Evolutionary conservation across 1,139 yeast genomes (phyloP), one percentile per base, ranked within the genome.

Genomic region (Pichia sp.): DNA sequence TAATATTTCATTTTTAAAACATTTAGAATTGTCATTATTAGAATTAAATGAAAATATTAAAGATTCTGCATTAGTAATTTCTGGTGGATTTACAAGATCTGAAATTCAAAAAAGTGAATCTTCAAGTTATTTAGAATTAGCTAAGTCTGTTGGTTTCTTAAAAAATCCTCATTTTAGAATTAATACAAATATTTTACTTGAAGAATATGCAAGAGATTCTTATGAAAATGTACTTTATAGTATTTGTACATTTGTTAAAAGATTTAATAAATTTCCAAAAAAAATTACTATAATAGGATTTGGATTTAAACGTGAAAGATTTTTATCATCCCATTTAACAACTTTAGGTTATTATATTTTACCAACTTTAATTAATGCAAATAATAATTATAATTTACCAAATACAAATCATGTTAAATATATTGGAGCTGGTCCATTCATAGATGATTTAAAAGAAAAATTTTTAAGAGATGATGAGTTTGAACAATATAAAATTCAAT

Each of bases 171-270:
- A 47, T 41, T 47, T 47, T 24, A 34, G 35, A 16, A 29, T 16
- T 12, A 36, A 32, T 11, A 22, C 41, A 2, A 46, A 45, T 22
- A 38, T 75, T 3, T 48, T 65, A 5, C 59, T 74, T 3, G 96
- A 87, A 57, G 87, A 82, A 53, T 82, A 66, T 61, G 90, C 96
- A 0, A 66, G 87, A 38, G 95, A 87, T 60, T 85, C 95, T 2
- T 82, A 82, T 60, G 95, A 87, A 58, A 87, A 87, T 59, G 74
- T 86, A 7, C 51, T 84, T 2, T 85, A 78, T 59, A 78, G 83
- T 54, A 54, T 86, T 3, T 71, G 78, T 40, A 66, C 82, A 41
- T 86, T 72, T 59, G 64, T 71, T 38, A 80, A 81, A 54, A 52
- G 73, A 2, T 62, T 66, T 6, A 65, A 68, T 0, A 35, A 16